Conservation (phyloP, 352 stramenopile genomes). For the Pythium coloratum region DNA sequence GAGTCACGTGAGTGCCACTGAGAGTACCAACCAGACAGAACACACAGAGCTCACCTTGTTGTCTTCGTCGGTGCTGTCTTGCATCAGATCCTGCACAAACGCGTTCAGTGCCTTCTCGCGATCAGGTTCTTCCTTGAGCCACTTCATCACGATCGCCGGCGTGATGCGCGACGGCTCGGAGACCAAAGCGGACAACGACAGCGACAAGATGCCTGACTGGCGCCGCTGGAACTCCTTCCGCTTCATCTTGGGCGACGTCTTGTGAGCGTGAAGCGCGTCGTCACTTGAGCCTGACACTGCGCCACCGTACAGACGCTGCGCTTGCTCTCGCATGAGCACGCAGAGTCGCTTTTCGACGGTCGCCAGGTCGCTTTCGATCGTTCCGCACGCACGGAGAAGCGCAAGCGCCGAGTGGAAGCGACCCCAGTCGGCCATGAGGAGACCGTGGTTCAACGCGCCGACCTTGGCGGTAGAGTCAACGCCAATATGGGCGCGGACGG, state of each 20-base stretch:
- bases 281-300: not conserved
- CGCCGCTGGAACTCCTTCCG: constrained; percentile 19
- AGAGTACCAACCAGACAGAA: not conserved
- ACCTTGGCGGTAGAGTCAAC: constrained; percentile 17
- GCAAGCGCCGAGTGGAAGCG: constrained; percentile 71
- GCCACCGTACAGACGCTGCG: constrained; percentile 28
- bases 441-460: not conserved
- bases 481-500: constrained; percentile 48
- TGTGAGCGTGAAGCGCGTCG: not conserved
- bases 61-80: constrained; percentile 6
- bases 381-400: constrained; percentile 58
- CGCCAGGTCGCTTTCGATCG: constrained; percentile 51
- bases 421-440: constrained; percentile 49
- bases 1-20: not conserved
- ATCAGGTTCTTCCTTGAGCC: constrained; percentile 49
- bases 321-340: constrained; percentile 60
- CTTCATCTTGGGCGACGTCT: constrained; percentile 26
- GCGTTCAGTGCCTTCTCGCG: constrained; percentile 47
- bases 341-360: constrained; percentile 44
- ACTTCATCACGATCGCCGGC: constrained; percentile 37
- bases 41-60: constrained; percentile 9
- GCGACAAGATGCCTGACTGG: constrained; percentile 6
- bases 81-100: constrained; percentile 49
- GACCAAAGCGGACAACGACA: constrained; percentile 33
- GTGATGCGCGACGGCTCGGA: constrained; percentile 44